Evolutionary conservation across 1,139 yeast species (phyloP), one percentile per base, ranked within the genome.

Genomic region (Taiozyma sp.): DNA sequence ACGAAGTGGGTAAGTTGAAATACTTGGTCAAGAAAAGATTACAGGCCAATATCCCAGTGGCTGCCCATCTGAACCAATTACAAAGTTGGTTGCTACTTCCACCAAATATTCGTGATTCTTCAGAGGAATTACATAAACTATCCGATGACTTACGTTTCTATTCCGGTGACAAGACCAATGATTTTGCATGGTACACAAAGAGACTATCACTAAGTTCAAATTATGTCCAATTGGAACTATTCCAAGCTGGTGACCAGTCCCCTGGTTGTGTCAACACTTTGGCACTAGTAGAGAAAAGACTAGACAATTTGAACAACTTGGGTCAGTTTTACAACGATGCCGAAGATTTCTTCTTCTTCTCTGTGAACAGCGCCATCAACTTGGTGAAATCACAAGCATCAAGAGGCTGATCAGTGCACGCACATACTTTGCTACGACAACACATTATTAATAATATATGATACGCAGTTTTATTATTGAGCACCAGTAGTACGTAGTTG

Each of bases 171-270:
- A 69, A 74, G 49, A 81, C 95, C n/a, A 80, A 85, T 53, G 97
- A 89, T 66, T 84, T 88, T 66, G 85, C 88, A 3, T 93, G 99
- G 99, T 93, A 93, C 66, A 73, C 95, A n/a, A 88, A 90, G 64
- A 74, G 98, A 57, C 71, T 84, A 29, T 77, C 88, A 6, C 66
- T 91, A 30, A 77, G 89, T 21, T 74, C 86, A 1, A 77, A 87
- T 5, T 89, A 87, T 64, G 86, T 87, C 1, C 76, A 85, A 37
- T 63, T 84, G 41, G 97, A 93, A 65, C 70, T 89, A 55, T 88
- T 79, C 70, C 88, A 86, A 95, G 72, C 88, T 45, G 85, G 79
- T 59, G 97, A 91, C 66, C 72, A 73, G n/a, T 82, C 91, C 29
- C 63, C 65, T 3, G 77, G 70, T 35, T 85, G 71, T 60, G 55